phyloP scores from a whole-genome alignment of 306 rosid genomes.

The Carpinus viminea region DNA sequence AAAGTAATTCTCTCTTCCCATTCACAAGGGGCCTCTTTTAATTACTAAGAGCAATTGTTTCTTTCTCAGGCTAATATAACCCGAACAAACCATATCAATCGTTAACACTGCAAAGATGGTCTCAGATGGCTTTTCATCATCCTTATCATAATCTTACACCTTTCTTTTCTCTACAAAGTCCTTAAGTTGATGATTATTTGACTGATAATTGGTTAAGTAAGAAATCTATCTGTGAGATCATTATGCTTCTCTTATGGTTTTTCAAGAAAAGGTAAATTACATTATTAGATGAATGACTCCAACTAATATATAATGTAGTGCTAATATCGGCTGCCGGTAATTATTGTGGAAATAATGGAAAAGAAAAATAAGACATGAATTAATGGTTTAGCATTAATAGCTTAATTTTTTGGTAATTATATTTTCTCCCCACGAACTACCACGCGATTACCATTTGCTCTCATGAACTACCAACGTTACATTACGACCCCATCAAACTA shows the following conservation, averaged over 20 bases:
- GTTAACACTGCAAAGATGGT: not conserved
- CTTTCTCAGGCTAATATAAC: constrained; percentile 84
- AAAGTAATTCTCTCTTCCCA: constrained; percentile 11
- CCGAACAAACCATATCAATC: constrained; percentile 76
- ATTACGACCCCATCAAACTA: too few relatives aligned
- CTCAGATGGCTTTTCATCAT: constrained; percentile 19
- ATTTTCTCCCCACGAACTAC: too few relatives aligned
- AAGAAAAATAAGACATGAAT: too few relatives aligned
- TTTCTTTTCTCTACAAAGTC: not conserved
- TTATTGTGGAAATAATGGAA: not conserved
- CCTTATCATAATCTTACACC: not conserved
- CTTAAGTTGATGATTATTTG: not conserved
- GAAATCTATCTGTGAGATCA: not conserved
- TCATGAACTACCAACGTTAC: too few relatives aligned
- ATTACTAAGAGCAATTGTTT: constrained; percentile 28
- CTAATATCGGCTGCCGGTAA: not conserved
- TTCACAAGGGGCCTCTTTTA: constrained; percentile 24
- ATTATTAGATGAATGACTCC: not conserved
- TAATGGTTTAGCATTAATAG: too few relatives aligned
- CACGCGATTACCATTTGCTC: too few relatives aligned
- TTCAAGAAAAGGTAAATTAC: not conserved
- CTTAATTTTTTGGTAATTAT: too few relatives aligned
- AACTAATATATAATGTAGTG: not conserved
- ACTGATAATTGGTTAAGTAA: not conserved
- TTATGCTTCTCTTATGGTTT: not conserved